phyloP scores from a whole-genome alignment of 805 yeast genomes.

The Ogataea glucozyma region DNA sequence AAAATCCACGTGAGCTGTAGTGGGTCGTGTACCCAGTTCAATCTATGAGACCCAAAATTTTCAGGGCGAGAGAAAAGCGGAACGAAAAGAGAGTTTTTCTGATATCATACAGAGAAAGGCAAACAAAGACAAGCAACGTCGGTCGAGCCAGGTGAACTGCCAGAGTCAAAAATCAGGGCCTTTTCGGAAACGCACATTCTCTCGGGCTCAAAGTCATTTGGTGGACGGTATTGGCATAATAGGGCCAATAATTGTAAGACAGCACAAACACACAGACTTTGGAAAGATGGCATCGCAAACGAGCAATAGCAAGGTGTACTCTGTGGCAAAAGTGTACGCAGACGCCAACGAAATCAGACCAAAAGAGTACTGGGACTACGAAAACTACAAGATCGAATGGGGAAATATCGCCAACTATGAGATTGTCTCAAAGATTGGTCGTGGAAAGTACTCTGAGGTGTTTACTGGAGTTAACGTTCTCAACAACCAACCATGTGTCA shows the following conservation, averaged over 20 bases:
- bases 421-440: slow-evolving; percentile 78
- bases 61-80: slow-evolving; percentile 8
- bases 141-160: no score
- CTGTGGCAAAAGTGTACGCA: slow-evolving; percentile 68
- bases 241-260: no score
- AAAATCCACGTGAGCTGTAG: background rate
- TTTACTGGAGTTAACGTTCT: slow-evolving; percentile 76
- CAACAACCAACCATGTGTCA: slow-evolving; percentile 68
- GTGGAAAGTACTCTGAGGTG: slow-evolving; percentile 94
- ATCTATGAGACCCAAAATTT: slow-evolving; percentile 5
- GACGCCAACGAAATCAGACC: slow-evolving; percentile 78
- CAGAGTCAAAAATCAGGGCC: no score
- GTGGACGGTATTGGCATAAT: no score
- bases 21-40: slow-evolving; percentile 5
- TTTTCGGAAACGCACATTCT: no score
- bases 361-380: slow-evolving; percentile 81
- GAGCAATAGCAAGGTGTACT: slow-evolving; percentile 27
- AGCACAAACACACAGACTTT: no score
- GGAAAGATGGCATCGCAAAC: slow-evolving; percentile 9
- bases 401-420: slow-evolving; percentile 85
- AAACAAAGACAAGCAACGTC: background rate
- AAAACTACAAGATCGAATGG: slow-evolving; percentile 74
- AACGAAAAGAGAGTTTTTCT: background rate
- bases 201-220: no score
- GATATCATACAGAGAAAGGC: slow-evolving; percentile 2